phyloP scores from a whole-genome alignment of 495 filamentous ascomycete genomes.

The Pyrenula aspistea region DNA sequence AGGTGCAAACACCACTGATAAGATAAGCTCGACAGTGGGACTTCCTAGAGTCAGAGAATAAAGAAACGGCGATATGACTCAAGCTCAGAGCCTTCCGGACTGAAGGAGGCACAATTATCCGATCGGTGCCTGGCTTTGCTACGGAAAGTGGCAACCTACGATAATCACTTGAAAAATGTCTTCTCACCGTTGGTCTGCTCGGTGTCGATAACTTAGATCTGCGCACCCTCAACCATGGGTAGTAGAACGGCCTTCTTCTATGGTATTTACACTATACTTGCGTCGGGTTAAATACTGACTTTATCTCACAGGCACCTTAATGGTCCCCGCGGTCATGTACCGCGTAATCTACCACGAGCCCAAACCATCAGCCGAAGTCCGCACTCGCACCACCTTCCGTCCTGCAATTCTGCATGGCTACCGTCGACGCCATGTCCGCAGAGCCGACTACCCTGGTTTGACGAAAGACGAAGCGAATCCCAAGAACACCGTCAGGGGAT shows the following conservation, averaged over 20 bases:
- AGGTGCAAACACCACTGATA: too few relatives aligned
- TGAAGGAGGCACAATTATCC: too few relatives aligned
- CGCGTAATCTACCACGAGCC: conserved; percentile 62
- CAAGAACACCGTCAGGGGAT: conserved; percentile 55
- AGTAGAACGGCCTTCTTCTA: neutral
- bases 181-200: too few relatives aligned
- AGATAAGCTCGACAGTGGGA: too few relatives aligned
- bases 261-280: neutral
- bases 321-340: conserved; percentile 72
- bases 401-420: conserved; percentile 67
- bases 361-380: conserved; percentile 35
- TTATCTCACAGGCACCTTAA: conserved; percentile 35
- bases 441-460: conserved; percentile 81
- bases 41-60: too few relatives aligned
- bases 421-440: conserved; percentile 52
- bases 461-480: neutral
- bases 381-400: conserved; percentile 44
- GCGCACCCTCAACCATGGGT: neutral
- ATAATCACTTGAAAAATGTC: too few relatives aligned
- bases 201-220: too few relatives aligned
- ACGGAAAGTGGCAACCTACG: too few relatives aligned
- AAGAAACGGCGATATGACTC: too few relatives aligned
- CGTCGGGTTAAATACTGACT: neutral
- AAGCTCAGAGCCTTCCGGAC: too few relatives aligned
- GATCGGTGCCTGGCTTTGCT: too few relatives aligned